These are phyloP conservation scores for Asterella californica DNA, from an alignment of 225 moss, liverwort and hornwort species.

Conservation along the genomic window DNA sequence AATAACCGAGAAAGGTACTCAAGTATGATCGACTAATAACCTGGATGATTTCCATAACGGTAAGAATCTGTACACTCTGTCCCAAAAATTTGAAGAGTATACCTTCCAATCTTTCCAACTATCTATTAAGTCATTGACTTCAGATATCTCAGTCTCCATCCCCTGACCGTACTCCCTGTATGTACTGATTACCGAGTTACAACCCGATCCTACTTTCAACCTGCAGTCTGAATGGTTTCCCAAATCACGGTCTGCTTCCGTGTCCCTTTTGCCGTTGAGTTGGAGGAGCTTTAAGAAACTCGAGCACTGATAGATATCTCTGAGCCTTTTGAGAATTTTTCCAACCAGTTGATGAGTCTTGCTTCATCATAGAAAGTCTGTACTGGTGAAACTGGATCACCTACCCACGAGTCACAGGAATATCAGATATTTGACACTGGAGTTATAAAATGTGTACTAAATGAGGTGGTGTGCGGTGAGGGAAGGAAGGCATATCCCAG, in stretches of 20 bases:
- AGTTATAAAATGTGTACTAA: neutral
- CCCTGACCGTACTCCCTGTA: neutral
- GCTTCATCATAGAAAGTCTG: constrained; percentile 13
- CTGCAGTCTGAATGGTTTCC: neutral
- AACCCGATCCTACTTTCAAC: neutral
- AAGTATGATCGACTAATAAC: constrained; percentile 15
- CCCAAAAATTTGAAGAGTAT: constrained; percentile 40
- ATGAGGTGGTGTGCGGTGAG: neutral
- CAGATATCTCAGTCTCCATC: neutral
- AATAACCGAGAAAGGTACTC: no score
- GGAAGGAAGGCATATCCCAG: neutral
- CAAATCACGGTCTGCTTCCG: neutral
- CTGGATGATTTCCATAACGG: constrained; percentile 43
- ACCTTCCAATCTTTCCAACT: constrained; percentile 39
- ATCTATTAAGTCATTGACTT: neutral
- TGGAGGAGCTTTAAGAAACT: neutral
- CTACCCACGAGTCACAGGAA: constrained; percentile 24
- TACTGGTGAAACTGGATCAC: constrained; percentile 54
- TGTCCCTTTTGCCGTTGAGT: neutral
- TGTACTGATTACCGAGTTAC: neutral
- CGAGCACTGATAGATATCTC: neutral
- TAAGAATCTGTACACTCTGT: constrained; percentile 27
- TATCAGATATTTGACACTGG: neutral
- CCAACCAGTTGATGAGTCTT: neutral
- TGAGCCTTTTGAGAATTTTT: neutral